These are phyloP conservation scores for Globisporangium mamillatum DNA, from an alignment of 352 stramenopile species.

Conservation along the genomic window DNA sequence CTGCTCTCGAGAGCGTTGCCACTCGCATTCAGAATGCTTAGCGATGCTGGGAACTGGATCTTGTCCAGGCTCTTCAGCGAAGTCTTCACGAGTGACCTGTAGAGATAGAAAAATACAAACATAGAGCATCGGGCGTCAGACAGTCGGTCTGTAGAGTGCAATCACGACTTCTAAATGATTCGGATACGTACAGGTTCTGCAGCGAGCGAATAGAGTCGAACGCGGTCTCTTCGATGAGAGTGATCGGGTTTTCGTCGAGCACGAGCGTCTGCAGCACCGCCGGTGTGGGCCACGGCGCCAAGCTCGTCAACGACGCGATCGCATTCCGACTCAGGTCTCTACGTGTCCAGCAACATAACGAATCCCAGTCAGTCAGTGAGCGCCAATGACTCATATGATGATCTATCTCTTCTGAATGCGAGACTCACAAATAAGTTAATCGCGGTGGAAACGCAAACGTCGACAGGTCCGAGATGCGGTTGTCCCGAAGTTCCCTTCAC, in stretches of 20 bases:
- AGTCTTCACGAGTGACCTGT: constrained; percentile 45
- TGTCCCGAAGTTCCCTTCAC: constrained; percentile 10
- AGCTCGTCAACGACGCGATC: constrained; percentile 29
- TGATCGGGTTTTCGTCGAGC: constrained; percentile 51
- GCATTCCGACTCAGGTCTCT: constrained; percentile 44
- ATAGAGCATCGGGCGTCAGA: neutral
- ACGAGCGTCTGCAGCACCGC: constrained; percentile 53
- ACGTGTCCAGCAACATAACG: neutral
- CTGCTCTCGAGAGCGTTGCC: constrained; percentile 49
- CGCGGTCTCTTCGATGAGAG: constrained; percentile 29
- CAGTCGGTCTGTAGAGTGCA: neutral
- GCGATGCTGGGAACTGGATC: constrained; percentile 34
- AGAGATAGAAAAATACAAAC: neutral
- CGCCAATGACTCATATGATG: no score
- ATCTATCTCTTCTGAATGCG: neutral
- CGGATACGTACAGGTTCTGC: constrained; percentile 45
- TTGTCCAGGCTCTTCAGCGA: constrained; percentile 44
- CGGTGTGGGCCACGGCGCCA: constrained; percentile 41
- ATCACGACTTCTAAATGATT: neutral
- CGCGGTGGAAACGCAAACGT: constrained; percentile 3
- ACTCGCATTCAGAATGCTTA: constrained; percentile 50
- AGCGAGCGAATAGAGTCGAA: constrained; percentile 45
- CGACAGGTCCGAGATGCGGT: constrained; percentile 15
- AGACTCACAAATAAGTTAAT: constrained; percentile 17
- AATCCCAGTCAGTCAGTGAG: neutral